Conservation (phyloP, 768 basidiomycete species). For the Boletus huronensis region DNA sequence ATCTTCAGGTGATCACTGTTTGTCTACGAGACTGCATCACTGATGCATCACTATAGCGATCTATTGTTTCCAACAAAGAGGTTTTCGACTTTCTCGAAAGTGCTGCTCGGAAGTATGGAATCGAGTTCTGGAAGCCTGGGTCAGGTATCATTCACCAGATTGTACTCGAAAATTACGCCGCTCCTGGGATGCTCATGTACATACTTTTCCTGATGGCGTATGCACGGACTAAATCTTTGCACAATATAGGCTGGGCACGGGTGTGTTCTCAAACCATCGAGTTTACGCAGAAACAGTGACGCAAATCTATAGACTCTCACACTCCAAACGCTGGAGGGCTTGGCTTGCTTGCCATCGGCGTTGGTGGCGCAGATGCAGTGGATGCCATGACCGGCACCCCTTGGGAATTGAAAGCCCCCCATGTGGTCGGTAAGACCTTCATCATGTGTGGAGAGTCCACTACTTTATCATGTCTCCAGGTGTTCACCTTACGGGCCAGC, state of each 20-base stretch:
- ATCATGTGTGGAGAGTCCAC: neutral
- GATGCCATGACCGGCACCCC: conserved; percentile 98
- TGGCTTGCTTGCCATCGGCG: conserved; percentile 94
- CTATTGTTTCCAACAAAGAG: conserved; percentile 87
- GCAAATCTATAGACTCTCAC: conserved; percentile 70
- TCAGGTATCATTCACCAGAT: conserved; percentile 94
- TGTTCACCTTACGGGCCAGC: conserved; percentile 80
- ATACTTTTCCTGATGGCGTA: conserved; percentile 18
- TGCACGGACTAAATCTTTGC: conserved; percentile 2
- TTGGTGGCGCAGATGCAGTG: conserved; percentile 98
- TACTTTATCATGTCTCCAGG: conserved; percentile 42
- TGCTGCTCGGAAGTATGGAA: conserved; percentile 85
- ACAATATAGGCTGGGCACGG: conserved; percentile 69
- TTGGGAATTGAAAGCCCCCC: conserved; percentile 94
- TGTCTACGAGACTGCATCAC: neutral
- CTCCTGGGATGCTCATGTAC: conserved; percentile 90
- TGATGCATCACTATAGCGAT: conserved; percentile 47
- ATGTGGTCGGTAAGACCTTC: conserved; percentile 60
- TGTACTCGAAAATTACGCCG: conserved; percentile 96
- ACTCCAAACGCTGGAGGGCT: conserved; percentile 98
- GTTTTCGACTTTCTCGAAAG: conserved; percentile 97
- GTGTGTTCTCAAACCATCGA: conserved; percentile 35
- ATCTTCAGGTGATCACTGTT: conserved; percentile 60
- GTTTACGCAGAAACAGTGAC: neutral
- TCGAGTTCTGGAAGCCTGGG: conserved; percentile 97